Conservation (phyloP, 257 asterid species). For the Solanum boliviense region DNA sequence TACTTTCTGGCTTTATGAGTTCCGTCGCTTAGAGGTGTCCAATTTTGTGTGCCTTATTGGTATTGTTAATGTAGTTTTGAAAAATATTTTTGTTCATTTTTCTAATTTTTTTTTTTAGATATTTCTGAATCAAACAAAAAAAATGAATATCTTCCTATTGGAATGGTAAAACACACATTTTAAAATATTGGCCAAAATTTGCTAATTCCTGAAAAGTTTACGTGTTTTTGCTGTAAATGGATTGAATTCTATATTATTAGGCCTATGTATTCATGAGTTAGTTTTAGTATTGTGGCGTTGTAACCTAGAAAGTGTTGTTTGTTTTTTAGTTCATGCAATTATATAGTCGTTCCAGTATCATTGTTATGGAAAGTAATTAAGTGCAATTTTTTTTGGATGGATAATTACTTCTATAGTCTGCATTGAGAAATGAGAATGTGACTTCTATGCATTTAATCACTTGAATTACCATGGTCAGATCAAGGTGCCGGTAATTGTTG, state of each 20-base stretch:
- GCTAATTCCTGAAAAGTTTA: background rate
- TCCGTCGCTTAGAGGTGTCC: conserved; percentile 75
- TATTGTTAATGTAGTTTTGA: background rate
- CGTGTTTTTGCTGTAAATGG: background rate
- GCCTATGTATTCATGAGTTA: background rate
- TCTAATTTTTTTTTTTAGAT: background rate
- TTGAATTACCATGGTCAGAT: conserved; percentile 33
- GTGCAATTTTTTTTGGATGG: background rate
- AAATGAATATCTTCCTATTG: background rate
- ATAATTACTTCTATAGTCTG: background rate
- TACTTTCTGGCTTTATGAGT: conserved; percentile 90
- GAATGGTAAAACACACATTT: background rate
- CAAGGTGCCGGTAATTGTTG: conserved; percentile 79
- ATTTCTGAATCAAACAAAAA: background rate
- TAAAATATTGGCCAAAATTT: background rate
- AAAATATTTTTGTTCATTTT: background rate
- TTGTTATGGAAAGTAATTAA: background rate
- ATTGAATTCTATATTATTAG: background rate
- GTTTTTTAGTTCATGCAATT: background rate
- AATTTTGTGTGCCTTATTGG: background rate
- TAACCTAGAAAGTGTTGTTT: background rate
- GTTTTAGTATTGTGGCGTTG: background rate
- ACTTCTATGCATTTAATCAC: background rate
- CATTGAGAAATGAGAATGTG: background rate
- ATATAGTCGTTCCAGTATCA: background rate